phyloP scores from a whole-genome alignment of 1,284 basidiomycete species.

The Cutaneotrichosporon cyanovorans region DNA sequence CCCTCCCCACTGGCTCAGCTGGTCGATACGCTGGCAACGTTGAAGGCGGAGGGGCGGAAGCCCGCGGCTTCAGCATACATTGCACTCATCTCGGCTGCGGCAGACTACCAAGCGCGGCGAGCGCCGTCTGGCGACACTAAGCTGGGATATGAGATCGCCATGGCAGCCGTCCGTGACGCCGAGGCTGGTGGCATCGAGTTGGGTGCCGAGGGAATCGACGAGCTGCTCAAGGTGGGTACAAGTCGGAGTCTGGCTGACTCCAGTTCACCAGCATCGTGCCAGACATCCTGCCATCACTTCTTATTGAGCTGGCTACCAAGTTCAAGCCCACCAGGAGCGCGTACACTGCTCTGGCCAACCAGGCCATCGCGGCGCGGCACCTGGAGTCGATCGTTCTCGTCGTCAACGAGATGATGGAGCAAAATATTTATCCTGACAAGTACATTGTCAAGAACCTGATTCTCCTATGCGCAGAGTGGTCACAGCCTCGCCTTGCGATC shows the following conservation, averaged over 20 bases:
- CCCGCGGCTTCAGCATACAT: conserved; percentile 30
- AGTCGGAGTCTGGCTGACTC: neutral
- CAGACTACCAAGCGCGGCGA: conserved; percentile 18
- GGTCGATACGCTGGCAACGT: conserved; percentile 17
- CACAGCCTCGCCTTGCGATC: conserved; percentile 28
- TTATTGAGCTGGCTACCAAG: conserved; percentile 14
- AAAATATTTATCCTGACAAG: conserved; percentile 15
- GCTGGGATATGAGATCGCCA: conserved; percentile 24
- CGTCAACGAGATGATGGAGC: conserved; percentile 28
- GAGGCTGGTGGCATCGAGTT: conserved; percentile 29
- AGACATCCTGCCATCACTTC: conserved; percentile 28
- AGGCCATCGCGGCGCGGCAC: conserved; percentile 11
- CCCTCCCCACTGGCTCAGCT: conserved; percentile 16
- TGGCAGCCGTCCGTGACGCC: conserved; percentile 33
- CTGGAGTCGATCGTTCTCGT: conserved; percentile 29
- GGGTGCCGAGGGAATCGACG: conserved; percentile 24
- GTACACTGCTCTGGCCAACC: conserved; percentile 20
- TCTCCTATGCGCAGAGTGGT: conserved; percentile 29
- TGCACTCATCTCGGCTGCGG: conserved; percentile 26
- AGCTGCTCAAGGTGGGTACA: conserved; percentile 28
- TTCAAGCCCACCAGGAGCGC: conserved; percentile 4
- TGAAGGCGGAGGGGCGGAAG: conserved; percentile 17
- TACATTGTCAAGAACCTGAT: conserved; percentile 17
- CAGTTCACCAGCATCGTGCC: conserved; percentile 22
- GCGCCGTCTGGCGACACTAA: conserved; percentile 4